A percentile compares a stretch with the other conserved stretches of the same genome.
These are phyloP conservation scores for Epicoccum nigrum DNA, from an alignment of 2,329 filamentous ascomycete genomes.

Conservation along the genomic window DNA sequence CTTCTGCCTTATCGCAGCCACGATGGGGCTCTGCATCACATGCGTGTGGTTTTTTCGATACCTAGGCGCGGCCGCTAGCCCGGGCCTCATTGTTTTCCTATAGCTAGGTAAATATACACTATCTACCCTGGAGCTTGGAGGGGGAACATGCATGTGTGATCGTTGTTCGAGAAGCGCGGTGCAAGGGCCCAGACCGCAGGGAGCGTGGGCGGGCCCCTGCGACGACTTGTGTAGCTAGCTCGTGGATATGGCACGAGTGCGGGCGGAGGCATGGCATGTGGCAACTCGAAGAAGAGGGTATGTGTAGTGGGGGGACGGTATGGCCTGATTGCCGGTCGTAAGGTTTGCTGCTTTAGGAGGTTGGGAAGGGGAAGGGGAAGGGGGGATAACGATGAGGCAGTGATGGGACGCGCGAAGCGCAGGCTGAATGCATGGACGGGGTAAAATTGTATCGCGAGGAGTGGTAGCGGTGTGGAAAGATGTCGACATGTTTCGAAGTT, in stretches of 20 bases:
- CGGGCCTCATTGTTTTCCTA: no score
- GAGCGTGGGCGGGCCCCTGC: not conserved
- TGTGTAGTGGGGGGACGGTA: constrained; percentile 4
- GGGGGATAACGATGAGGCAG: not conserved
- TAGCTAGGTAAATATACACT: no score
- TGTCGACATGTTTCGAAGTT: no score
- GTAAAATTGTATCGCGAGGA: no score
- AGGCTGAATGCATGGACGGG: not conserved
- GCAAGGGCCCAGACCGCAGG: constrained; percentile 9
- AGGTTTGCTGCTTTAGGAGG: constrained; percentile 13
- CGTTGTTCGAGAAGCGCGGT: constrained; percentile 17
- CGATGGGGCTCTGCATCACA: not conserved
- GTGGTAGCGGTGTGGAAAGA: no score
- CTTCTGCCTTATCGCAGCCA: constrained; percentile 2
- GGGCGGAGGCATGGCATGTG: constrained; percentile 2
- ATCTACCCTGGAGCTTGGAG: not conserved
- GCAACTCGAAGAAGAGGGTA: not conserved
- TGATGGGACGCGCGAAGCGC: constrained; percentile 11
- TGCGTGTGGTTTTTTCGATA: constrained; percentile 15
- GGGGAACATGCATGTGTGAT: not conserved
- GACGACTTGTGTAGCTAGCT: not conserved
- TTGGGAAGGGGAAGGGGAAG: not conserved
- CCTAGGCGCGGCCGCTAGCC: constrained; percentile 12
- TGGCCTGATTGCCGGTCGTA: constrained; percentile 1
- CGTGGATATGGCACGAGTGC: not conserved